These are phyloP conservation scores for Aquanectria penicillioides DNA, from an alignment of 2,329 filamentous ascomycete species.

Conservation along the genomic window DNA sequence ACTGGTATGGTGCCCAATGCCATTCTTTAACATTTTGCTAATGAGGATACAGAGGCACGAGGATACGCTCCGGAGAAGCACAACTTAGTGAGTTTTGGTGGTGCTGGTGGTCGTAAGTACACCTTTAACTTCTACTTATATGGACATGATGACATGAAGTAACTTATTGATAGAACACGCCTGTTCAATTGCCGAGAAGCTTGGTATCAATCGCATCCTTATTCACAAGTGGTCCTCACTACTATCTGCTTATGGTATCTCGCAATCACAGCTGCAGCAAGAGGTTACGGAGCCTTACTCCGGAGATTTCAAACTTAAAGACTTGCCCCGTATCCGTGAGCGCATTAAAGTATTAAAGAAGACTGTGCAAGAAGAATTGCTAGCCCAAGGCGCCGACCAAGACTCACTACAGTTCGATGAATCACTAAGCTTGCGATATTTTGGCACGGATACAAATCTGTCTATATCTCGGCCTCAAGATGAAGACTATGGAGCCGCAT, in stretches of 20 bases:
- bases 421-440: slow-evolving; percentile 59
- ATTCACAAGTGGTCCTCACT: slow-evolving; percentile 55
- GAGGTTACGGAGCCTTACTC: slow-evolving; percentile 49
- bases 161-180: slow-evolving; percentile 53
- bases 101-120: slow-evolving; percentile 70
- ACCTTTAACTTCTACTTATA: no score
- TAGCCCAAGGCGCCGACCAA: slow-evolving; percentile 51
- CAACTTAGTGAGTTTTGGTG: slow-evolving; percentile 64
- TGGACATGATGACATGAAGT: no score
- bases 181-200: slow-evolving; percentile 50
- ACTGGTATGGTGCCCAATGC: slow-evolving; percentile 44
- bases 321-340: neutral
- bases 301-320: slow-evolving; percentile 24
- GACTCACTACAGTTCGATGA: slow-evolving; percentile 52
- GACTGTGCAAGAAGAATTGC: slow-evolving; percentile 49
- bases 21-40: neutral
- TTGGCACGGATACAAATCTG: slow-evolving; percentile 53
- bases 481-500: slow-evolving; percentile 49
- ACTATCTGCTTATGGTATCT: slow-evolving; percentile 56
- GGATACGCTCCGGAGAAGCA: slow-evolving; percentile 46
- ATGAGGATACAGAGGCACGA: slow-evolving; percentile 64
- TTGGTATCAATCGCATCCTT: slow-evolving; percentile 52
- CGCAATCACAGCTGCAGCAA: slow-evolving; percentile 51
- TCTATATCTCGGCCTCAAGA: slow-evolving; percentile 54
- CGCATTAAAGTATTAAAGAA: slow-evolving; percentile 33